These are phyloP conservation scores for Mycena latifolia DNA, from an alignment of 768 basidiomycete species.

Conservation along the genomic window DNA sequence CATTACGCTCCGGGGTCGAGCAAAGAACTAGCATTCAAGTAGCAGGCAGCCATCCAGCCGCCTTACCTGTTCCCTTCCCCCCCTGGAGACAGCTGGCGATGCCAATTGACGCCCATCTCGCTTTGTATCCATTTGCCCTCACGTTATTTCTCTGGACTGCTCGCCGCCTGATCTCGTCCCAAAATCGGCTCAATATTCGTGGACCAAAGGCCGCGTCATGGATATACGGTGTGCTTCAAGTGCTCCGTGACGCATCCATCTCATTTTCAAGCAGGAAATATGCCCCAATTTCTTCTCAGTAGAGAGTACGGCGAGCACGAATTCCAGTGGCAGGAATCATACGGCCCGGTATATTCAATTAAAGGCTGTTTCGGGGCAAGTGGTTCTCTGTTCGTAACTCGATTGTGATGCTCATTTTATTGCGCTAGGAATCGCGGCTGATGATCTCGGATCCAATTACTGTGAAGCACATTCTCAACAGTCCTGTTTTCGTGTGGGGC, in stretches of 20 bases:
- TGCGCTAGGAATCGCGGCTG: conserved; percentile 4
- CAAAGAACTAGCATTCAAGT: too few relatives aligned
- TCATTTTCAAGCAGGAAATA: conserved; percentile 5
- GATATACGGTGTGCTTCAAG: not conserved
- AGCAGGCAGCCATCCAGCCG: too few relatives aligned
- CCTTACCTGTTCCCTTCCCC: too few relatives aligned
- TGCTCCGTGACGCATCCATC: not conserved
- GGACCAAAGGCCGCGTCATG: not conserved
- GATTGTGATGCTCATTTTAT: not conserved
- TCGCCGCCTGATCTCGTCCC: not conserved
- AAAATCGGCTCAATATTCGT: not conserved
- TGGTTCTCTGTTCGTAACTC: too few relatives aligned
- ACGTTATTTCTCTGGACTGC: not conserved
- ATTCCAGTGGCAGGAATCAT: conserved; percentile 14
- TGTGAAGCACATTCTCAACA: conserved; percentile 6
- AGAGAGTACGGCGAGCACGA: conserved; percentile 23
- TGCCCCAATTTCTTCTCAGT: conserved; percentile 7
- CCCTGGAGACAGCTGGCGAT: too few relatives aligned
- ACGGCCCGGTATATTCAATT: conserved; percentile 12
- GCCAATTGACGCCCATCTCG: not conserved
- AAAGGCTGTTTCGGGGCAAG: conserved; percentile 7
- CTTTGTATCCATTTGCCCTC: not conserved
- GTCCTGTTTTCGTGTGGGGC: not conserved
- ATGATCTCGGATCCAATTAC: conserved; percentile 13
- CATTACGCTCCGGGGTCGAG: too few relatives aligned